Evolutionary conservation across 352 stramenopile species (phyloP), one percentile per base, ranked within the genome.

Genomic region (Thalassiosira gravida): DNA sequence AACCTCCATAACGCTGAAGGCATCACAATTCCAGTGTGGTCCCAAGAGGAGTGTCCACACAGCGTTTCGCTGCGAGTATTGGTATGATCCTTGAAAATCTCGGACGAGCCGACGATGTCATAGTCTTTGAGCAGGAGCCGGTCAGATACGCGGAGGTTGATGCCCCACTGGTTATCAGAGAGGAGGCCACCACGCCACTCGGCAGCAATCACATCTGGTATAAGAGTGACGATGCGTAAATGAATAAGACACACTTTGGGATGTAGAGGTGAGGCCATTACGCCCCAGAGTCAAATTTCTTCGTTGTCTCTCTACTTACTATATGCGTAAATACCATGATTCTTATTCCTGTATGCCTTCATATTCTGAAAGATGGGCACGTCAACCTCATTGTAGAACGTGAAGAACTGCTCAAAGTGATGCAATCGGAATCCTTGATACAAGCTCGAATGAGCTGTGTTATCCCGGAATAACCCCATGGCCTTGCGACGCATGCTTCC

Each of bases 391-490:
- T 87, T 67, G 13, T 58, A 49, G 37, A 70, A 78, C 3, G 27
- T 42, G 44, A 77, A 77, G 53, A 80, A 86, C 29, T 86, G 72
- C 22, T 86, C 78, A 50, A 69, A 80, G 29, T 81, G 35, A 73
- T 67, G 39, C 0, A 87, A 22, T 16, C 32, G 9, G 30, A 87
- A 81, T 47, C 73, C 79, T 66, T 83, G 42, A 18, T 56, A 65
- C 5, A 11, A 68, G 32, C 71, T 81, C 8, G 57, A 67, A 56
- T 81, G 73, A 1, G 73, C 73, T 35, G 13, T 64, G 20, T 72
- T 72, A 3, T 27, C 46, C 8, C 64, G 49, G 49, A 72, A 72
- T 46, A 65, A 11, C 46, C 73, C 73, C 22, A 74, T 53, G 13
- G 42, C 13, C 18, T 56, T 67, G n/a, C 32, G 24, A 32, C 66